These are phyloP conservation scores for Gentiana macrophylla DNA, from an alignment of 257 asterid species.

Conservation along the genomic window DNA sequence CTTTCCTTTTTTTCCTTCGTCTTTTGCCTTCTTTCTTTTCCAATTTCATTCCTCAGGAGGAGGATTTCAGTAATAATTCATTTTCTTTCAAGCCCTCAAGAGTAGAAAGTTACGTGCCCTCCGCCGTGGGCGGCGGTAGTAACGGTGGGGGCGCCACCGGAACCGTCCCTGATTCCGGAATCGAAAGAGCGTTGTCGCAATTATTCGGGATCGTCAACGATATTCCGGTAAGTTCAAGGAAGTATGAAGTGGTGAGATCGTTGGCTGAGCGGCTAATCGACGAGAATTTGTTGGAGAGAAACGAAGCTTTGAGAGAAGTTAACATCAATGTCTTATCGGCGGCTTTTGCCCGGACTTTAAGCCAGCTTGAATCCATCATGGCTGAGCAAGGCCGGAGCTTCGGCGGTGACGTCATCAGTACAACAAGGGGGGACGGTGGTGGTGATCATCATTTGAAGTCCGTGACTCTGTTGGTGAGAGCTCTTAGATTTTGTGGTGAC, in stretches of 20 bases:
- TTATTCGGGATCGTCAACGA: conserved; percentile 59
- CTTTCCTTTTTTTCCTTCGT: conserved; percentile 48
- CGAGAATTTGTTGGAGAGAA: conserved; percentile 41
- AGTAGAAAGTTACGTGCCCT: conserved; percentile 9
- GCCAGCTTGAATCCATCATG: conserved; percentile 50
- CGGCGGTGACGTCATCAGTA: conserved; percentile 9
- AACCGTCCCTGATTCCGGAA: conserved; percentile 30
- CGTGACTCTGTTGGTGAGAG: conserved; percentile 28
- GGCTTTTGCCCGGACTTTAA: conserved; percentile 50
- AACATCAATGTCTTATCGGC: conserved; percentile 50
- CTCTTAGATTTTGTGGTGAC: conserved; percentile 29
- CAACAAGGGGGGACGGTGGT: conserved; percentile 5
- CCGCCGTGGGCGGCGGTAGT: conserved; percentile 16
- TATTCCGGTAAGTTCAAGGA: conserved; percentile 78
- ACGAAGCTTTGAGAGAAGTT: conserved; percentile 32
- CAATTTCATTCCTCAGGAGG: conserved; percentile 9
- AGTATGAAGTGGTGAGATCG: conserved; percentile 63
- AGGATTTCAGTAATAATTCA: conserved; percentile 4
- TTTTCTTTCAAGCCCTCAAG: conserved; percentile 11
- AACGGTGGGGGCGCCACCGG: neutral
- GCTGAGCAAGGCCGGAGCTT: conserved; percentile 20
- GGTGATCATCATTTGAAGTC: conserved; percentile 2
- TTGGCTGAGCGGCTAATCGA: conserved; percentile 67
- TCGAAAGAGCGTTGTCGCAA: conserved; percentile 67
- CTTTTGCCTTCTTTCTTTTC: conserved; percentile 45